Base-by-base conservation (phyloP, 2,329 filamentous ascomycete species). In the Diatrype stigma region DNA sequence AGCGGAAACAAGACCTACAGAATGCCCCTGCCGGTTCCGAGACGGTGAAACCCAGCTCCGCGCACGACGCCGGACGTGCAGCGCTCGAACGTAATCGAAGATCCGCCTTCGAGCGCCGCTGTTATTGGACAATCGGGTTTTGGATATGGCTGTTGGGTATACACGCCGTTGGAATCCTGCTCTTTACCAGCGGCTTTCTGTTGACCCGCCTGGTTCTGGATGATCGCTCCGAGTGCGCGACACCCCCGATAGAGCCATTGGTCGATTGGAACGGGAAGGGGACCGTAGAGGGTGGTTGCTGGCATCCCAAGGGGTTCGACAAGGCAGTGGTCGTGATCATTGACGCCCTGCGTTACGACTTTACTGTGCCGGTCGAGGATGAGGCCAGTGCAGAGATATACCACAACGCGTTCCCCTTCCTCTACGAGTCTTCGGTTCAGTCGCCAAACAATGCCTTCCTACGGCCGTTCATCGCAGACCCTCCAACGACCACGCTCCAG, bases 261-360 rank as follows among this genome's bases (percentile, higher is more conserved):
- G 62, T 69, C 14, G 60, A 72, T 40, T 75, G 73, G 74, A 56
- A 65, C 34, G 70, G 70, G 10, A 67, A 66, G 42, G 68, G 73
- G 8, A 77, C 72, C 16, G 68, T 74, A 2, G 72, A 81, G 21
- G 76, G 79, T 51, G 94, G 94, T 57, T 99, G 94, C 78, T 99
- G 94, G 94, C 91, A 97, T 67, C 90, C 91, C 32, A 96, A 90
- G 73, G 89, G 85, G 2, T 99, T 97, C 66, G 83, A 96, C 56
- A 94, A 92, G 67, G 92, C 93, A 11, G 85, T 99, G 45, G 81
- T 99, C 22, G 81, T 99, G 50, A 75, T 99, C 47, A 87, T 99
- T 51, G 94, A 99, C 69, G 94, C 94, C 48, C 78, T 99, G 52
- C 87, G 94, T 53, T 99, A 99, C 71, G 94, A 99, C 70, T 99